Conservation (phyloP, 2,329 filamentous ascomycete species). For the Colletotrichum sp. region DNA sequence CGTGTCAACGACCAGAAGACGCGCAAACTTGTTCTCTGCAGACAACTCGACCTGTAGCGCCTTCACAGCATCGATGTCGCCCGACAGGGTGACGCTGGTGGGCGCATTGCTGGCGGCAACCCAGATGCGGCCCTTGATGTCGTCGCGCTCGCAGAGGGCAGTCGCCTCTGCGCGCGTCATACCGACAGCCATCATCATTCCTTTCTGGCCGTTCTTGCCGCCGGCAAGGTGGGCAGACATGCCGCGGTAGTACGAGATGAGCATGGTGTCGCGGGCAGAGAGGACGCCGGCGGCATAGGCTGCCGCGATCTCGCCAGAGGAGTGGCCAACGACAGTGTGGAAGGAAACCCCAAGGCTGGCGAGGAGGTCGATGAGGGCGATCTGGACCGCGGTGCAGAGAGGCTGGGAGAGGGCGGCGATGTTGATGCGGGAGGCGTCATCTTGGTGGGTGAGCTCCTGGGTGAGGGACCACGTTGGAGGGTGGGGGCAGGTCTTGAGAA, state of each 20-base stretch:
- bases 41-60: conserved; percentile 25
- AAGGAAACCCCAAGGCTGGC: conserved; percentile 17
- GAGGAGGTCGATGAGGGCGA: conserved; percentile 25
- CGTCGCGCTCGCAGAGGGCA: conserved; percentile 19
- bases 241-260: conserved; percentile 27
- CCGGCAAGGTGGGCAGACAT: conserved; percentile 15
- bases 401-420: conserved; percentile 25
- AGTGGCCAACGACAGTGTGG: conserved; percentile 25
- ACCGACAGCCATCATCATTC: conserved; percentile 27
- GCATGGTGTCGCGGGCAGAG: conserved; percentile 21
- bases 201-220: conserved; percentile 15
- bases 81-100: conserved; percentile 36
- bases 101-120: conserved; percentile 32
- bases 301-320: conserved; percentile 35
- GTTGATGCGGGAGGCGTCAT: conserved; percentile 21
- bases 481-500: not conserved
- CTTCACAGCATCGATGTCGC: conserved; percentile 29
- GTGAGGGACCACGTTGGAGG: conserved; percentile 15
- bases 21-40: conserved; percentile 34
- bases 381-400: conserved; percentile 24
- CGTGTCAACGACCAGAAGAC: conserved; percentile 44
- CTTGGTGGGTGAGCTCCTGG: conserved; percentile 22
- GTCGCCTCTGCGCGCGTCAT: conserved; percentile 21
- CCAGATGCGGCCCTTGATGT: conserved; percentile 22
- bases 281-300: conserved; percentile 37